Evolutionary conservation across 2,329 filamentous ascomycete species (phyloP).

Genomic region (Endoconidiophora laricicola): DNA sequence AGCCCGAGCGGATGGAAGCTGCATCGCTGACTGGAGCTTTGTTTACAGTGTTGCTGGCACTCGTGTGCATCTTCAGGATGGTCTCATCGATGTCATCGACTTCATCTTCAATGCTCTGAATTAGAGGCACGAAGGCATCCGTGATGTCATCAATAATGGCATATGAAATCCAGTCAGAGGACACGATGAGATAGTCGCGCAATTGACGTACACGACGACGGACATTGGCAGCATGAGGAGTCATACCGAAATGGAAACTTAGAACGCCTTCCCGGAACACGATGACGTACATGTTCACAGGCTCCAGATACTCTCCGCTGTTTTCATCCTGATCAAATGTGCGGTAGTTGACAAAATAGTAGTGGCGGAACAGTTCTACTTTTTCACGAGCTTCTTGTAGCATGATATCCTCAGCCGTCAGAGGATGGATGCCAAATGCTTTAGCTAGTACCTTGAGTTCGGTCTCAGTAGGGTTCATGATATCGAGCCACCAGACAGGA

Average conservation of each 20-base stretch:
- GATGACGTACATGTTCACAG: conserved; percentile 93
- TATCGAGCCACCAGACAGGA: conserved; percentile 93
- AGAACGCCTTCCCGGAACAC: conserved; percentile 92
- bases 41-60: background rate
- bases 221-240: conserved; percentile 90
- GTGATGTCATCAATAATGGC: conserved; percentile 97
- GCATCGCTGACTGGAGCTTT: conserved; percentile 21
- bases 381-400: conserved; percentile 96
- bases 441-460: conserved; percentile 93
- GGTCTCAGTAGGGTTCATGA: conserved; percentile 74
- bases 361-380: conserved; percentile 90
- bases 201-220: conserved; percentile 83
- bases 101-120: conserved; percentile 85
- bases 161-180: conserved; percentile 96
- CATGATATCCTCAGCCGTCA: conserved; percentile 93
- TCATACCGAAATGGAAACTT: conserved; percentile 94
- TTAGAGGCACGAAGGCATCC: conserved; percentile 83
- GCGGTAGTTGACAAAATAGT: conserved; percentile 97
- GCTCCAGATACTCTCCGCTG: conserved; percentile 80
- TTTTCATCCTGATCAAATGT: conserved; percentile 90
- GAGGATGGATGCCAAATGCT: conserved; percentile 84
- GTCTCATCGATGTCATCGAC: conserved; percentile 93
- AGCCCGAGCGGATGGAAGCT: conserved; percentile 19
- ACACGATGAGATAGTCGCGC: conserved; percentile 81
- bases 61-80: conserved; percentile 66